Evolutionary conservation across 1,284 basidiomycete genomes (phyloP).

Genomic region (Ceratobasidium sp.): DNA sequence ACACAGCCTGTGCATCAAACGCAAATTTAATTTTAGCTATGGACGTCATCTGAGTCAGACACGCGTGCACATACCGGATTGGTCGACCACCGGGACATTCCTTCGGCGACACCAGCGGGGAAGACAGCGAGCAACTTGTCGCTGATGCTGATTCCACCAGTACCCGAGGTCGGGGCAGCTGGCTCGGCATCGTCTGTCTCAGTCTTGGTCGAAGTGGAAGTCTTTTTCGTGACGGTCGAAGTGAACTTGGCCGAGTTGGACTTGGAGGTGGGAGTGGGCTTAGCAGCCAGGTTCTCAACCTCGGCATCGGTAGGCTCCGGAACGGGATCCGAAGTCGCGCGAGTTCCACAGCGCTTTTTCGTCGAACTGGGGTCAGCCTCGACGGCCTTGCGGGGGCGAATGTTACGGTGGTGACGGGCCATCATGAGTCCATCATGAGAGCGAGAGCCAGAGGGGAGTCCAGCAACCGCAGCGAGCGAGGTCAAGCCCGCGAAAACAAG

Average conservation of each 20-base stretch:
- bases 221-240: neutral
- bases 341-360: slow-evolving; percentile 30
- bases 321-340: slow-evolving; percentile 2
- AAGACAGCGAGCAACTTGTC: slow-evolving; percentile 34
- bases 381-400: slow-evolving; percentile 26
- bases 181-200: slow-evolving; percentile 3
- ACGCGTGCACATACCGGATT: slow-evolving; percentile 24
- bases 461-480: slow-evolving; percentile 40
- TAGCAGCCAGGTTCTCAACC: slow-evolving; percentile 10
- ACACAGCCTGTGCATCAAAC: slow-evolving; percentile 15
- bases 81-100: slow-evolving; percentile 34
- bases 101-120: neutral
- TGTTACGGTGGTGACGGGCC: slow-evolving; percentile 29
- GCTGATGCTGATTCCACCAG: slow-evolving; percentile 37
- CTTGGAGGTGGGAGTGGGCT: neutral
- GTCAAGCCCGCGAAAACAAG: slow-evolving; percentile 30
- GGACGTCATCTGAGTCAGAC: neutral
- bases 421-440: slow-evolving; percentile 13
- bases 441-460: slow-evolving; percentile 20
- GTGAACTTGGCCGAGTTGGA: slow-evolving; percentile 5
- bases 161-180: slow-evolving; percentile 18
- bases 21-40: neutral
- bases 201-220: neutral
- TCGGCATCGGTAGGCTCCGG: slow-evolving; percentile 12
- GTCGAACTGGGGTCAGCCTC: neutral